phyloP scores from a whole-genome alignment of 805 yeast genomes.

The Candida multigemmis region DNA sequence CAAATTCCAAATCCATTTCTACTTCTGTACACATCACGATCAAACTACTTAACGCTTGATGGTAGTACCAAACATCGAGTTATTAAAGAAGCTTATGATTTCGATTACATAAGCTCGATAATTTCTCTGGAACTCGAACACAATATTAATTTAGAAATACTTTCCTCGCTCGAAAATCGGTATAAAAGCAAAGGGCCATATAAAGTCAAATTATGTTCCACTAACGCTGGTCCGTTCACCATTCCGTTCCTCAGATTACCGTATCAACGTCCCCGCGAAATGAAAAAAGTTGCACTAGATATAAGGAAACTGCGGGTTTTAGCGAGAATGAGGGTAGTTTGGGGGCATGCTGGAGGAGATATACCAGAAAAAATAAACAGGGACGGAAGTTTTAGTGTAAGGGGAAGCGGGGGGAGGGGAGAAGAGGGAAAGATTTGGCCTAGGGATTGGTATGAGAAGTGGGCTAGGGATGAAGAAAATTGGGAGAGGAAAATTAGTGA shows the following conservation, averaged over 20 bases:
- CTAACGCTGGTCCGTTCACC: constrained; percentile 21
- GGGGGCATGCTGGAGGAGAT: constrained; percentile 11
- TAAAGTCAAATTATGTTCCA: constrained; percentile 17
- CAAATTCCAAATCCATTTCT: constrained; percentile 6
- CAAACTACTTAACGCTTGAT: constrained; percentile 9
- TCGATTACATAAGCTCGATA: constrained; percentile 19
- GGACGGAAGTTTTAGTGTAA: constrained; percentile 23
- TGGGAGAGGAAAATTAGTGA: constrained; percentile 6
- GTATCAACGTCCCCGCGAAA: constrained; percentile 6
- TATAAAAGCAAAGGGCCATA: constrained; percentile 28
- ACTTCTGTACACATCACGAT: constrained; percentile 5
- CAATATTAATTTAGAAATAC: constrained; percentile 19
- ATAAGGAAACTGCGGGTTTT: constrained; percentile 18
- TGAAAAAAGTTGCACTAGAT: constrained; percentile 20
- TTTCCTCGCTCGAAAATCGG: constrained; percentile 9
- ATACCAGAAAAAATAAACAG: constrained; percentile 4
- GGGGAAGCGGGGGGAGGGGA: constrained; percentile 18
- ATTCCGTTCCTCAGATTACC: constrained; percentile 22
- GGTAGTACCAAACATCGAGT: constrained; percentile 13
- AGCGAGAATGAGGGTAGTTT: constrained; percentile 14
- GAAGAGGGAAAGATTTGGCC: constrained; percentile 14
- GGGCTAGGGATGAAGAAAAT: constrained; percentile 11
- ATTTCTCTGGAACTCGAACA: constrained; percentile 24
- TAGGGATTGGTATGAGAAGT: constrained; percentile 5
- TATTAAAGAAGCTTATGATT: constrained; percentile 20